Base-by-base conservation (phyloP, 2,329 filamentous ascomycete species). In the Trichoderma aggressivum region DNA sequence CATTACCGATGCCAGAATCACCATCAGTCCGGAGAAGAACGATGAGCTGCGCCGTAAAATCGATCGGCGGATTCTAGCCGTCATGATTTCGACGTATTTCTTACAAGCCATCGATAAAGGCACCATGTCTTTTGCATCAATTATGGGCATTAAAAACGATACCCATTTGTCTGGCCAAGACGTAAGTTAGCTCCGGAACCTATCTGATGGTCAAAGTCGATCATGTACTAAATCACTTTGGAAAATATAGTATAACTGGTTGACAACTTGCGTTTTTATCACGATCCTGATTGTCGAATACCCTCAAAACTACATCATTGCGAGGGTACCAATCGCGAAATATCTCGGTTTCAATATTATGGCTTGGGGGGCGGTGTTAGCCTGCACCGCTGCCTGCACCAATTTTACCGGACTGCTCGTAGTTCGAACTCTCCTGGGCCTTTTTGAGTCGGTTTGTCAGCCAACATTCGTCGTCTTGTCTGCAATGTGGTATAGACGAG, bases 101-200 rank as follows among this genome's bases (percentile, higher is more conserved):
- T 21, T 68, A 7, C 65, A 68, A 11, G 55, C 65, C 26, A 68
- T 68, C 24, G 65, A 68, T 18, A 68, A 68, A 26, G 65, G 65
- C 24, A 68, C 65, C 12, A 68, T 68, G 65, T 68, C 65, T 3
- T 68, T 68, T 53, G 65, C 65, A 21, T 68, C 65, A 14, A 68
- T 68, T 4, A 68, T 68, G 65, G 65, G 65, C 12, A 68, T 68
- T 3, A 58, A 68, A 10, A 10, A 21, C 11, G 65, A 68, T 21
- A 60, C 65, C 8, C 34, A 60, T 30, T 26, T 68, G 7, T 50
- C 39, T 50, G 28, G 36, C 14, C 65, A 68, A 34, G 65, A 68
- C 30, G 65, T 68, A n/a, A 60, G 65, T 60, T 34, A 11, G 14
- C 5, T 28, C 12, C 7, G 14, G 18, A n/a, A n/a, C n/a, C n/a